Evolutionary conservation across 179 eudicot genomes (phyloP).

Genomic region (Silene coronaria): DNA sequence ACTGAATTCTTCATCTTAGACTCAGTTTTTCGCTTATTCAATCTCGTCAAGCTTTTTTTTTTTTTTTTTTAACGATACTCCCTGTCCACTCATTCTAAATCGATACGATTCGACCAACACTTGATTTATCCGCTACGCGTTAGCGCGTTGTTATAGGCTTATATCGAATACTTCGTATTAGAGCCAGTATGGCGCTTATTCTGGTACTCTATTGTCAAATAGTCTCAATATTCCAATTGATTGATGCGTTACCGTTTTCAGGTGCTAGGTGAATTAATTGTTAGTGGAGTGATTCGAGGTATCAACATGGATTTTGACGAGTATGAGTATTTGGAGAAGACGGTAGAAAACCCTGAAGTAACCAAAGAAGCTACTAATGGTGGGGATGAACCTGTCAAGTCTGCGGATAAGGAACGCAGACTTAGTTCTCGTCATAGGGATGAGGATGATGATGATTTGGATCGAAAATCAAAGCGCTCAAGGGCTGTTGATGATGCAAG

Average conservation of each 20-base stretch:
- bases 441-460: conserved; percentile 37
- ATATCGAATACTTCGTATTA: too few relatives aligned
- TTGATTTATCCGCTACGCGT: too few relatives aligned
- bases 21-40: too few relatives aligned
- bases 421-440: conserved; percentile 52
- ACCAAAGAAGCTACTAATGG: conserved; percentile 46
- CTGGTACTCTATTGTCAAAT: too few relatives aligned
- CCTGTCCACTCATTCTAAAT: too few relatives aligned
- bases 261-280: background rate
- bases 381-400: conserved; percentile 34
- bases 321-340: conserved; percentile 74
- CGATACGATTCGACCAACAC: too few relatives aligned
- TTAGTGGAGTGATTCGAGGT: conserved; percentile 14
- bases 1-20: too few relatives aligned
- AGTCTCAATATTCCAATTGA: background rate
- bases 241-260: background rate
- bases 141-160: too few relatives aligned
- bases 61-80: too few relatives aligned
- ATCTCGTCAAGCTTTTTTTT: too few relatives aligned
- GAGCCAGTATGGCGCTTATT: too few relatives aligned
- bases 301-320: conserved; percentile 67
- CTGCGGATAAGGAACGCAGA: conserved; percentile 39
- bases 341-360: conserved; percentile 48
- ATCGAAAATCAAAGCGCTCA: conserved; percentile 41
- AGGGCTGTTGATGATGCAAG: conserved; percentile 51